These are phyloP conservation scores for Caryocar brasiliense DNA, from an alignment of 441 rosid genomes.

Conservation along the genomic window DNA sequence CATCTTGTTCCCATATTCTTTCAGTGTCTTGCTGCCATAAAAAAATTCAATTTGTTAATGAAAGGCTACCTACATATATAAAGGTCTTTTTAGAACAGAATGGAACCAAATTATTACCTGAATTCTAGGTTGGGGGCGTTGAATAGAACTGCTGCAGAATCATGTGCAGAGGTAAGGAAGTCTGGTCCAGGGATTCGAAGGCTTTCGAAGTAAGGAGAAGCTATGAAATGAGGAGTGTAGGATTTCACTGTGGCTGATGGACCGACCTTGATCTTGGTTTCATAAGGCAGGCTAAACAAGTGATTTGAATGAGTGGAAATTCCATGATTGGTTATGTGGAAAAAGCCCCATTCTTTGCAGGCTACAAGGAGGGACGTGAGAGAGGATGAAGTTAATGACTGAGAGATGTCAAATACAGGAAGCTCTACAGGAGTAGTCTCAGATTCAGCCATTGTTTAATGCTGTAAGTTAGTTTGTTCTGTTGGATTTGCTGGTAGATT, in stretches of 20 bases:
- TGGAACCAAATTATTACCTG: constrained; percentile 22
- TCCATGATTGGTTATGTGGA: constrained; percentile 46
- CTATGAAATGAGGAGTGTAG: constrained; percentile 55
- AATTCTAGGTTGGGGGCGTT: constrained; percentile 24
- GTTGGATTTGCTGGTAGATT: constrained; percentile 10
- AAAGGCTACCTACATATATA: no score
- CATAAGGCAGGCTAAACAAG: constrained; percentile 31
- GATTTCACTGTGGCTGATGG: constrained; percentile 27
- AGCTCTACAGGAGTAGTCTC: constrained; percentile 25
- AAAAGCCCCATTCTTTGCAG: constrained; percentile 58
- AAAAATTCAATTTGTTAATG: background rate
- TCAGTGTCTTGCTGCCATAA: constrained; percentile 20
- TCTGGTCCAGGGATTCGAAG: constrained; percentile 52
- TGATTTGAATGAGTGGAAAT: constrained; percentile 32
- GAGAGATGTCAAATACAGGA: constrained; percentile 50
- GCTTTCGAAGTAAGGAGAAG: constrained; percentile 61
- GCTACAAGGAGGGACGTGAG: constrained; percentile 36
- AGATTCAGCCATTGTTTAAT: constrained; percentile 14
- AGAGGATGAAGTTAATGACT: constrained; percentile 30
- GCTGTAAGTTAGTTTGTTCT: constrained; percentile 3
- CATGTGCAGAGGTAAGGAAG: constrained; percentile 39
- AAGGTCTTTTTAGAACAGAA: background rate
- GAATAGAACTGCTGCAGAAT: constrained; percentile 26
- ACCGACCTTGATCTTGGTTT: constrained; percentile 41
- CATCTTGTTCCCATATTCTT: constrained; percentile 49